Evolutionary conservation across 2,329 filamentous ascomycete genomes (phyloP).

Genomic region (Beauveria australis): DNA sequence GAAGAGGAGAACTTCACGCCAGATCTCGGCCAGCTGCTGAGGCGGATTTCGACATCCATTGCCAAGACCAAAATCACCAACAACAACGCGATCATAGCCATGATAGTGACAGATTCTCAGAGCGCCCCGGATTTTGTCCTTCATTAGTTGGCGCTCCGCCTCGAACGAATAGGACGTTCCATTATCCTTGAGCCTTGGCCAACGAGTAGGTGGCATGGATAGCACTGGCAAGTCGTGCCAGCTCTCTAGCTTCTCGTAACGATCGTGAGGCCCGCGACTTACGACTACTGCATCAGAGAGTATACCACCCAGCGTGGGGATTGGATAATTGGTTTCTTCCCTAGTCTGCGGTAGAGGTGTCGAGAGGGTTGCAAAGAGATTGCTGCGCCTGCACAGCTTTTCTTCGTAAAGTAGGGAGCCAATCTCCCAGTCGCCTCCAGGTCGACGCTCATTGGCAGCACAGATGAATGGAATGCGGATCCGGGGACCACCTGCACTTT

Average conservation of each 20-base stretch:
- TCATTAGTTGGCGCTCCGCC: constrained; percentile 62
- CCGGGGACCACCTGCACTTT: constrained; percentile 23
- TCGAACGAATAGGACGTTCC: constrained; percentile 64
- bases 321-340: constrained; percentile 54
- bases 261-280: constrained; percentile 61
- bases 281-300: constrained; percentile 65
- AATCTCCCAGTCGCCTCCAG: constrained; percentile 75
- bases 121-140: constrained; percentile 63
- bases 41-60: constrained; percentile 58
- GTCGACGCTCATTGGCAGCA: constrained; percentile 65
- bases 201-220: constrained; percentile 62
- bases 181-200: constrained; percentile 62
- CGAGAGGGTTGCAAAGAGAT: constrained; percentile 59
- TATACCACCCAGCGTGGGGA: constrained; percentile 61
- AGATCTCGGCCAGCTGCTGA: constrained; percentile 55
- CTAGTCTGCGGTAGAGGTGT: constrained; percentile 47
- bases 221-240: constrained; percentile 62
- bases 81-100: constrained; percentile 47
- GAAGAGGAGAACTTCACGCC: constrained; percentile 56
- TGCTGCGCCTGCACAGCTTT: constrained; percentile 66
- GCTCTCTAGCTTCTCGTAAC: constrained; percentile 47
- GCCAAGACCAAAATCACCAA: constrained; percentile 58
- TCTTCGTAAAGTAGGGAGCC: constrained; percentile 47
- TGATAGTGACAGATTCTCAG: constrained; percentile 60
- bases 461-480: constrained; percentile 58